Evolutionary conservation across 202 grass and related monocot species (phyloP).

Genomic region (Panicum virgatum): DNA sequence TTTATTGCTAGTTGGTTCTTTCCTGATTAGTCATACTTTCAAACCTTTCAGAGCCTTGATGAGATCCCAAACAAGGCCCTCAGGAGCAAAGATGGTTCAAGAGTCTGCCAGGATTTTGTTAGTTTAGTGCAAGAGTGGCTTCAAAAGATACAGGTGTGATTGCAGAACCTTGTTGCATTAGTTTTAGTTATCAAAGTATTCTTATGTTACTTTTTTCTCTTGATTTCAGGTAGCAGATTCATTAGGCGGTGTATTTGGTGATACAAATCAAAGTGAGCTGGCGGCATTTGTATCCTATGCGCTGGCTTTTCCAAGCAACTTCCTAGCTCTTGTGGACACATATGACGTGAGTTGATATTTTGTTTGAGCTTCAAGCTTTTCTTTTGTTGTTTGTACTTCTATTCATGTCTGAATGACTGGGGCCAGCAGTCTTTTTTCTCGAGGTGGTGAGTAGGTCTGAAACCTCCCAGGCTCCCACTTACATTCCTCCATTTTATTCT

Average conservation of each 20-base stretch:
- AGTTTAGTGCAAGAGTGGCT: constrained; percentile 74
- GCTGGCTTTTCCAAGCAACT: constrained; percentile 89
- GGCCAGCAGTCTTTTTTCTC: not conserved
- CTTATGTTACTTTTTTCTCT: constrained; percentile 32
- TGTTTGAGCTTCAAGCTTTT: constrained; percentile 17
- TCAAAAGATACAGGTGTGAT: constrained; percentile 75
- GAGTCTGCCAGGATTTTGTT: constrained; percentile 72
- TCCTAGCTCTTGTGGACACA: constrained; percentile 90
- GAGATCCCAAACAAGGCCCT: constrained; percentile 77
- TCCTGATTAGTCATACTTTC: constrained; percentile 36
- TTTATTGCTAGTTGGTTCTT: constrained; percentile 10
- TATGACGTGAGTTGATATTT: constrained; percentile 82
- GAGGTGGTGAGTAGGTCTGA: not conserved
- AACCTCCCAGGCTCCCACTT: not conserved
- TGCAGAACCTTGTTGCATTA: constrained; percentile 5
- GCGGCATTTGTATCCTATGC: constrained; percentile 92
- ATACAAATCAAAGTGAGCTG: constrained; percentile 94
- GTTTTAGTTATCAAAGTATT: constrained; percentile 9
- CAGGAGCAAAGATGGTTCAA: constrained; percentile 70
- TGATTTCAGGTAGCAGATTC: constrained; percentile 62
- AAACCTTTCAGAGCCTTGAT: constrained; percentile 62
- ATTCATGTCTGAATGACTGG: constrained; percentile 25
- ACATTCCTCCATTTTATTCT: not conserved
- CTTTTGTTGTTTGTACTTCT: constrained; percentile 8
- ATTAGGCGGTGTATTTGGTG: constrained; percentile 66